Base-by-base conservation (phyloP, 768 basidiomycete genomes). In the Lactarius psammicola region DNA sequence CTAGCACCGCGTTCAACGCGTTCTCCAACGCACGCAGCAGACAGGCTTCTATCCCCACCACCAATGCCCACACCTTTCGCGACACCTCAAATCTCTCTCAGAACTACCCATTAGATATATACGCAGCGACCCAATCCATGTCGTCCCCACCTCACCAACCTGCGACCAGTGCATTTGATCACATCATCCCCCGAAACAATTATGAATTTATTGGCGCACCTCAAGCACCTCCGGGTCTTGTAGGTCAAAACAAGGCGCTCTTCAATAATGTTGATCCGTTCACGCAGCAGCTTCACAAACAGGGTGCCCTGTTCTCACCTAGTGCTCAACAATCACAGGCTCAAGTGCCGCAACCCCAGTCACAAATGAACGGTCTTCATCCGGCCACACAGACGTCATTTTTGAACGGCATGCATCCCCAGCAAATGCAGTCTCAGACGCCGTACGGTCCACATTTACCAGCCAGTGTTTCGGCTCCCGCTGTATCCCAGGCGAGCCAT, bases 361-460 rank as follows among this genome's bases (percentile, higher is more conserved):
- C 77, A 6, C 75, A 77, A 18, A 75, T 76, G 36, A 73, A 71
- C 59, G 73, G 72, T 31, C 73, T 75, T 33, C 76, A 73, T 65
- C 51, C 60, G 42, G 40, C 71, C 31, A 67, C 75, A 64, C 80
- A 78, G 65, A 66, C 72, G 20, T 64, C 76, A 9, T 82, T 74
- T 65, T 64, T 79, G 65, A 80, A 80, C 20, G 76, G 86, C 80
- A 49, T 78, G 11, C 69, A 72, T 53, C 71, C 70, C 28, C 66
- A 68, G 31, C 65, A 67, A 34, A 64, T 89, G 68, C 85, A 87
- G 60, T 87, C 87, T 4, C 90, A 92, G 76, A 88, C 89, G 2
- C 88, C 89, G 1, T 92, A 87, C 64, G 88, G 89, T 4, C 85
- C 88, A 33, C 88, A 88, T 70, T 76, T 90, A 2, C 81, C 79